These are phyloP conservation scores for Monascus purpureus DNA, from an alignment of 495 filamentous ascomycete genomes.

Conservation along the genomic window DNA sequence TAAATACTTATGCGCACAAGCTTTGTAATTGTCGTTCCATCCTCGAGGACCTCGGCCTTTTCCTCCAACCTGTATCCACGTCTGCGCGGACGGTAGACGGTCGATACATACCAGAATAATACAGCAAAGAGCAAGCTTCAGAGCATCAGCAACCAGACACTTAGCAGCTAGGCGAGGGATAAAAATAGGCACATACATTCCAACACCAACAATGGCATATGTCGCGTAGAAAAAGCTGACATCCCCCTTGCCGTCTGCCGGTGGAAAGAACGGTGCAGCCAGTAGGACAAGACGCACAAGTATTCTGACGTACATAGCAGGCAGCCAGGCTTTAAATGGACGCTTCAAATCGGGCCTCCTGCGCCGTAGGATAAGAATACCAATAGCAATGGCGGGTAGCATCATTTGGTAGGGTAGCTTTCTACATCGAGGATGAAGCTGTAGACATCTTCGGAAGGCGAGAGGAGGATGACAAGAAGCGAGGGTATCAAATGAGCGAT, in stretches of 20 bases:
- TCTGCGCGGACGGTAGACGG: slow-evolving; percentile 43
- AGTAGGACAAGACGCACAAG: slow-evolving; percentile 19
- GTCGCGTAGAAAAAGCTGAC: slow-evolving; percentile 54
- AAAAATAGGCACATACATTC: slow-evolving; percentile 39
- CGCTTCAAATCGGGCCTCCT: slow-evolving; percentile 45
- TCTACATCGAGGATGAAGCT: slow-evolving; percentile 63
- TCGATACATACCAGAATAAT: slow-evolving; percentile 62
- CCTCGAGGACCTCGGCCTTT: slow-evolving; percentile 39
- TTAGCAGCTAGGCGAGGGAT: no score
- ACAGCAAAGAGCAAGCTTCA: slow-evolving; percentile 44
- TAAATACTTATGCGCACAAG: slow-evolving; percentile 30
- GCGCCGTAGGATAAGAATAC: slow-evolving; percentile 47
- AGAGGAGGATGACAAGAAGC: slow-evolving; percentile 47
- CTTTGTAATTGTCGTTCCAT: slow-evolving; percentile 45
- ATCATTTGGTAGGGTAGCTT: slow-evolving; percentile 54
- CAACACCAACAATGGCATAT: slow-evolving; percentile 58
- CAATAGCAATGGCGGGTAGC: slow-evolving; percentile 42
- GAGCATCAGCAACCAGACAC: slow-evolving; percentile 2
- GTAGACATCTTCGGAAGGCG: slow-evolving; percentile 49
- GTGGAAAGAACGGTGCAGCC: slow-evolving; percentile 28
- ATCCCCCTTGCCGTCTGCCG: slow-evolving; percentile 32
- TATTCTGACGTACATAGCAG: slow-evolving; percentile 26
- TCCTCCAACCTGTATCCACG: slow-evolving; percentile 46
- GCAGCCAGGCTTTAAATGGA: slow-evolving; percentile 53
- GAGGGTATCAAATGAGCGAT: slow-evolving; percentile 57